Percentiles rank a stretch among this genome's conserved stretches.
phyloP scores from a whole-genome alignment of 805 yeast genomes.

The Saccharomyces mikatae region DNA sequence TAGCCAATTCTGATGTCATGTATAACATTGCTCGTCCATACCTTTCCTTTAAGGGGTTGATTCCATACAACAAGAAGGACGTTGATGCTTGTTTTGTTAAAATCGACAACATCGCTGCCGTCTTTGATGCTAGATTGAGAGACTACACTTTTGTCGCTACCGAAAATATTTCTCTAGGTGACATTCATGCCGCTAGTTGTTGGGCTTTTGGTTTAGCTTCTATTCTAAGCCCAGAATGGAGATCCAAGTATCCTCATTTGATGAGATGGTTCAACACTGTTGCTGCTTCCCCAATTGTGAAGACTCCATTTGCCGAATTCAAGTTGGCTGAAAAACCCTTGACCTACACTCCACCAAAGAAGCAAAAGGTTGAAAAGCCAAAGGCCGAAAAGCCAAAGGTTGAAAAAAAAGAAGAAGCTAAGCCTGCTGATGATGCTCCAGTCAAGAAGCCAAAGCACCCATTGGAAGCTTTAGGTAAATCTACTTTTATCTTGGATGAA shows the following conservation, averaged over 20 bases:
- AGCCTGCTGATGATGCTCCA: constrained; percentile 12
- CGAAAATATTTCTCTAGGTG: constrained; percentile 46
- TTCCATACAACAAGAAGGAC: constrained; percentile 72
- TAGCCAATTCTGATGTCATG: constrained; percentile 61
- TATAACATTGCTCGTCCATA: constrained; percentile 40
- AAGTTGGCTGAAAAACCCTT: constrained; percentile 54
- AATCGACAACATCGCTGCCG: constrained; percentile 34
- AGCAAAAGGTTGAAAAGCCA: constrained; percentile 39
- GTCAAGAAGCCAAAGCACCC: constrained; percentile 84
- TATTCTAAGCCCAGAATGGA: constrained; percentile 59
- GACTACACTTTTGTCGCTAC: constrained; percentile 67
- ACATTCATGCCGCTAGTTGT: constrained; percentile 15
- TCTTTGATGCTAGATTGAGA: constrained; percentile 51
- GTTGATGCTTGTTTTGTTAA: constrained; percentile 40
- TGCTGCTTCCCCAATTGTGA: constrained; percentile 39
- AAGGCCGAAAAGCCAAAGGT: constrained; percentile 34
- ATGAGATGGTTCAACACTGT: constrained; percentile 69
- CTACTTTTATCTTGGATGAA: constrained; percentile 68
- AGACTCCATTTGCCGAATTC: constrained; percentile 41
- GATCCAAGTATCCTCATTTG: constrained; percentile 52
- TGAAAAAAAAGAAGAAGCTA: constrained; percentile 35
- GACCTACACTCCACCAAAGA: constrained; percentile 63
- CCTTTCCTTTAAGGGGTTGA: constrained; percentile 49
- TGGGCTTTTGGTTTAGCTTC: constrained; percentile 32
- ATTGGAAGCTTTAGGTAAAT: constrained; percentile 70